These are phyloP conservation scores for Nematodospora anomalae DNA, from an alignment of 1,139 yeast species.

Conservation along the genomic window DNA sequence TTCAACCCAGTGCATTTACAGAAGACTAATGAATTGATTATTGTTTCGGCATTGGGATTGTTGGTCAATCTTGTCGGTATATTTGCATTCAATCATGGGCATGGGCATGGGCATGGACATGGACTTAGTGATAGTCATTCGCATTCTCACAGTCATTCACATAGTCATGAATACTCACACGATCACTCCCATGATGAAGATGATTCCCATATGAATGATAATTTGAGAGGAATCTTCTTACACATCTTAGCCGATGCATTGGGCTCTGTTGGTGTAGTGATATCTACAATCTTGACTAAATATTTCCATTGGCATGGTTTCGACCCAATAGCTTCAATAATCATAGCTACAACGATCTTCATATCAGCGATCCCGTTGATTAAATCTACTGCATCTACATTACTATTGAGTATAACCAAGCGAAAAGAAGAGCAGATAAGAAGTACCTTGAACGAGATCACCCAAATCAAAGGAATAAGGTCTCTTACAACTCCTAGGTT, in stretches of 20 bases:
- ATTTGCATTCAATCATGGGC: constrained; percentile 89
- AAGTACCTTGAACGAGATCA: constrained; percentile 63
- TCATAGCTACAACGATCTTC: constrained; percentile 80
- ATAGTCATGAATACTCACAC: constrained; percentile 19
- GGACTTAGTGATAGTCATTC: constrained; percentile 39
- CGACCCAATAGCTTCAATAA: constrained; percentile 89
- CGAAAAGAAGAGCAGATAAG: constrained; percentile 60
- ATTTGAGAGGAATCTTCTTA: constrained; percentile 90
- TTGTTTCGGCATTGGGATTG: constrained; percentile 82
- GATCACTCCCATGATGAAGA: constrained; percentile 18
- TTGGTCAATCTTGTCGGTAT: constrained; percentile 89
- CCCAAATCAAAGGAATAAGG: constrained; percentile 73
- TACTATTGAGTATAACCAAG: constrained; percentile 61
- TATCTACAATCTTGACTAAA: constrained; percentile 73
- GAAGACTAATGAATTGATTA: constrained; percentile 79
- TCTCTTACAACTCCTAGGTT: constrained; percentile 87
- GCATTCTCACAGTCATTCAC: constrained; percentile 35
- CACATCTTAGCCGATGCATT: constrained; percentile 94
- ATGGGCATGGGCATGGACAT: constrained; percentile 35
- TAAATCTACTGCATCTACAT: constrained; percentile 73
- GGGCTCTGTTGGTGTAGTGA: constrained; percentile 94
- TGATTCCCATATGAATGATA: constrained; percentile 58
- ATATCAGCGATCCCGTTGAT: constrained; percentile 81
- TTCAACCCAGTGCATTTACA: constrained; percentile 74
- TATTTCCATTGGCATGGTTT: constrained; percentile 62